A percentile compares a stretch with the other conserved stretches of the same genome.
phyloP scores from a whole-genome alignment of 2,329 filamentous ascomycete genomes.

The Hypoxylon sp. region DNA sequence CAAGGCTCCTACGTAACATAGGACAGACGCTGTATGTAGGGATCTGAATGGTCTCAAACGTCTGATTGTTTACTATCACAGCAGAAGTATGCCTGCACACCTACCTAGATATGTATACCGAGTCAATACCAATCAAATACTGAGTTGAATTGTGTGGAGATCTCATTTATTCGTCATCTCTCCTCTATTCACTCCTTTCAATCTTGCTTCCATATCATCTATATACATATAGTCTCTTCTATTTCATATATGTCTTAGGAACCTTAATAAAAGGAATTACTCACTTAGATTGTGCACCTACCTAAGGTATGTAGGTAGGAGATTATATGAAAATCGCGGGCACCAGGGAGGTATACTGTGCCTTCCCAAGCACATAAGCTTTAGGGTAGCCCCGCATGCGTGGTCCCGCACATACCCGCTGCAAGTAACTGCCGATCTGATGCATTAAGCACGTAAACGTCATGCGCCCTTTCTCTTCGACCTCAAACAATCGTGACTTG shows the following conservation, averaged over 20 bases:
- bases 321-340: neutral
- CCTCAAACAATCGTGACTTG: conserved; percentile 13
- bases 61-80: neutral
- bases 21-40: neutral
- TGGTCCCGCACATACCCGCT: conserved; percentile 38
- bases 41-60: neutral
- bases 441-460: conserved; percentile 26
- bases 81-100: neutral
- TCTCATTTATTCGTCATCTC: neutral
- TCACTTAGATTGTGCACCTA: too few relatives aligned
- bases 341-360: neutral
- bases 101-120: too few relatives aligned
- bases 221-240: too few relatives aligned
- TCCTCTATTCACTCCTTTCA: too few relatives aligned
- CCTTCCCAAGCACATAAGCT: conserved; percentile 7
- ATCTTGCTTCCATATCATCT: too few relatives aligned
- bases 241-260: neutral
- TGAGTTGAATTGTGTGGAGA: neutral
- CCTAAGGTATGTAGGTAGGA: neutral
- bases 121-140: neutral
- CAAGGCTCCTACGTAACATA: neutral
- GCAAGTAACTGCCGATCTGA: conserved; percentile 40
- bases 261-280: neutral
- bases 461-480: conserved; percentile 27
- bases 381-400: conserved; percentile 27